Conservation (phyloP, 2,329 filamentous ascomycete species). For the Penicillium sp. region DNA sequence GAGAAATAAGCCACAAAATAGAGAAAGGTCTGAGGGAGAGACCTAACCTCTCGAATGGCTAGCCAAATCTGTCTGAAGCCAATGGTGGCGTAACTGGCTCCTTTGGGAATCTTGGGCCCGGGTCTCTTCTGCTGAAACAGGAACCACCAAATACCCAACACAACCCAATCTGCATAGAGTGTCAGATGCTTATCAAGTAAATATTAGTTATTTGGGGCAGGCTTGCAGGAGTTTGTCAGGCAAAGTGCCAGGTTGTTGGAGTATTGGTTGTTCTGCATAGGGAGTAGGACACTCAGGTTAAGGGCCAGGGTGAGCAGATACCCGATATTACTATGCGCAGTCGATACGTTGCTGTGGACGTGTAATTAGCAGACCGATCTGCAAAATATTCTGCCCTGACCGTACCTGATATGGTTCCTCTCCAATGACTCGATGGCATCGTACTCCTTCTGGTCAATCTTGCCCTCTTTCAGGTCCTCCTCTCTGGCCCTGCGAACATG, state of each 20-base stretch:
- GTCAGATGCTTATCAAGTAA: neutral
- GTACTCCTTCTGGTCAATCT: conserved; percentile 37
- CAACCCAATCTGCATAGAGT: conserved; percentile 35
- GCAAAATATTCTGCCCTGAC: neutral
- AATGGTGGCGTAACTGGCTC: conserved; percentile 39
- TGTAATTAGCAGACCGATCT: conserved; percentile 4
- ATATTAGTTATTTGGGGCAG: no score
- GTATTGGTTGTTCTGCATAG: conserved; percentile 34
- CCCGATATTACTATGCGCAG: conserved; percentile 43
- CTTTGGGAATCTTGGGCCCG: conserved; percentile 38
- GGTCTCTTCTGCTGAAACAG: conserved; percentile 41
- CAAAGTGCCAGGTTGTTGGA: conserved; percentile 40
- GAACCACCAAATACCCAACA: conserved; percentile 43
- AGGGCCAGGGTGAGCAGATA: conserved; percentile 39
- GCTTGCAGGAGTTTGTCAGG: conserved; percentile 40
- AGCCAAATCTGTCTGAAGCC: conserved; percentile 42
- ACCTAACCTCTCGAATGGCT: conserved; percentile 34
- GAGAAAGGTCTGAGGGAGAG: conserved; percentile 40
- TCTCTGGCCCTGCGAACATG: conserved; percentile 41
- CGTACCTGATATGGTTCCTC: conserved; percentile 39
- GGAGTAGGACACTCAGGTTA: conserved; percentile 39
- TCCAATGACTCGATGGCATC: conserved; percentile 42
- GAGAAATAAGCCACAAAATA: conserved; percentile 43
- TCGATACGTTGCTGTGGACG: conserved; percentile 34
- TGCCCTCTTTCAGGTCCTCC: conserved; percentile 38